These are phyloP conservation scores for Cutaneotrichosporon dermatis DNA, from an alignment of 1,284 basidiomycete species.

Conservation along the genomic window DNA sequence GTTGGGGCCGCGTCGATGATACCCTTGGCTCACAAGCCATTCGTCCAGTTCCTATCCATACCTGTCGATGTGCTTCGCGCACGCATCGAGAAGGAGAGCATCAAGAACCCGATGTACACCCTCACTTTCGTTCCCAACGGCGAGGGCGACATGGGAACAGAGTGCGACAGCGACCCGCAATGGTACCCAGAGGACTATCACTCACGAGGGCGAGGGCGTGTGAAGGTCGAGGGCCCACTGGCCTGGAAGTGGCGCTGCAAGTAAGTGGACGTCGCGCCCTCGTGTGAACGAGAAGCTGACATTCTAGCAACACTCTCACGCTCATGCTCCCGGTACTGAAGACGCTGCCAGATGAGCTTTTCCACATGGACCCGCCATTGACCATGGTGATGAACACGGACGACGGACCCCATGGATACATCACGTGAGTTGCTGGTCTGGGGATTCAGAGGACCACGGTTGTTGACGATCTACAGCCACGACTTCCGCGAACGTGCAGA, in stretches of 20 bases:
- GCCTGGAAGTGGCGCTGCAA: conserved; percentile 38
- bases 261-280: conserved; percentile 19
- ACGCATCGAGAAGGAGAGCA: conserved; percentile 18
- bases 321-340: conserved; percentile 35
- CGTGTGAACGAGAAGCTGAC: not conserved
- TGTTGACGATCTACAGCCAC: not conserved
- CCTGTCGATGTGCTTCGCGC: conserved; percentile 27
- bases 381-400: conserved; percentile 32
- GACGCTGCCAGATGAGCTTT: conserved; percentile 31
- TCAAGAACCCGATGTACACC: conserved; percentile 22
- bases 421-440: conserved; percentile 18
- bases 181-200: conserved; percentile 21
- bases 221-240: conserved; percentile 24
- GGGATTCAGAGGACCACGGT: too few species aligned
- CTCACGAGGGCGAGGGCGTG: conserved; percentile 29
- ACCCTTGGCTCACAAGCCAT: conserved; percentile 33
- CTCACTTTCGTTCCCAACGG: conserved; percentile 40
- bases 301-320: conserved; percentile 34
- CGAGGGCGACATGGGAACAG: conserved; percentile 32
- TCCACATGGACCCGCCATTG: conserved; percentile 29
- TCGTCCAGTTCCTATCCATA: conserved; percentile 35
- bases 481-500: conserved; percentile 29
- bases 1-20: conserved; percentile 28
- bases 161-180: conserved; percentile 23
- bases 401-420: conserved; percentile 33